phyloP scores from a whole-genome alignment of 768 basidiomycete species.

The Piloderma croceum region DNA sequence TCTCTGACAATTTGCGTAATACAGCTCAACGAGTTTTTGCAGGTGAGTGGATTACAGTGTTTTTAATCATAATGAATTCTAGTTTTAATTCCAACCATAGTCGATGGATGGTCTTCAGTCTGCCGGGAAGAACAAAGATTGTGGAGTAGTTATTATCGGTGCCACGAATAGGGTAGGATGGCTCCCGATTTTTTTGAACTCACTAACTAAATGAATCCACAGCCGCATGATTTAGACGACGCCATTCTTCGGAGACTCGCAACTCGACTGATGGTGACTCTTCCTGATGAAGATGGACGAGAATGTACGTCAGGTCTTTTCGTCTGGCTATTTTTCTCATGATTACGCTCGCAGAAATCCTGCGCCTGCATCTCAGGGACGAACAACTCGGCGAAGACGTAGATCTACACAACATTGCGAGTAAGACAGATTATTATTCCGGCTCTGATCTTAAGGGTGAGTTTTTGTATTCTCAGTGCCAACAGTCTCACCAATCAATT shows the following conservation, averaged over 20 bases:
- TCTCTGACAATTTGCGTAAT: slow-evolving; percentile 14
- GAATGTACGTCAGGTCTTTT: no score
- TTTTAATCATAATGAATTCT: slow-evolving; percentile 64
- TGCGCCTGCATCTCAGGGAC: slow-evolving; percentile 13
- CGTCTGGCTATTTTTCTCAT: no score
- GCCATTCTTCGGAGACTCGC: slow-evolving; percentile 11
- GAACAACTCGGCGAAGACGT: no score
- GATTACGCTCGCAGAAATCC: no score
- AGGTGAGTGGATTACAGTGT: no score
- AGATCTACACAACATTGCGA: no score
- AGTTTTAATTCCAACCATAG: slow-evolving; percentile 7
- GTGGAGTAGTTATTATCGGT: slow-evolving; percentile 13
- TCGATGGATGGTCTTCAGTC: slow-evolving; percentile 17
- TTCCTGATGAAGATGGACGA: slow-evolving; percentile 5
- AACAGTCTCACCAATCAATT: no score
- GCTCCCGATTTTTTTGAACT: neutral
- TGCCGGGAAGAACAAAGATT: slow-evolving; percentile 12
- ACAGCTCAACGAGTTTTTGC: no score
- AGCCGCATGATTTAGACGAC: slow-evolving; percentile 14
- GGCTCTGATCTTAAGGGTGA: no score
- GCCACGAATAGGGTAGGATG: slow-evolving; percentile 17
- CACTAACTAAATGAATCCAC: neutral
- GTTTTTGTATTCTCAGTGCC: no score
- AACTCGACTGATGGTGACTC: no score
- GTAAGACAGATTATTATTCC: no score